phyloP scores from a whole-genome alignment of 768 basidiomycete genomes.

The Boletus subparvulus region DNA sequence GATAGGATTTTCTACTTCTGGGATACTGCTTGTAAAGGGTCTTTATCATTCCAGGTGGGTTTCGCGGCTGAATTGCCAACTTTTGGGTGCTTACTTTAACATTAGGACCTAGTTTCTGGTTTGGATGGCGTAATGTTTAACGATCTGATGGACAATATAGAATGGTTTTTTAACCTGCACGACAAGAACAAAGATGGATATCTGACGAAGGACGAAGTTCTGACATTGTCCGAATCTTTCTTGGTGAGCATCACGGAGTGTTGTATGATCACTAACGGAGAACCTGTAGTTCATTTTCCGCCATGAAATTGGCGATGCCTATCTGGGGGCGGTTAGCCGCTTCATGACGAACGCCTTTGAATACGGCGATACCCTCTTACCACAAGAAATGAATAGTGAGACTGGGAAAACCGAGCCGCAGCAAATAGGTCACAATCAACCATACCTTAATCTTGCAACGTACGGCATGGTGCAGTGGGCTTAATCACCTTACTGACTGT shows the following conservation, averaged over 20 bases:
- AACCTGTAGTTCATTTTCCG: conserved; percentile 91
- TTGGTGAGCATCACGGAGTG: conserved; percentile 48
- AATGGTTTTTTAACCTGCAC: conserved; percentile 97
- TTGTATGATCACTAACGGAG: conserved; percentile 1
- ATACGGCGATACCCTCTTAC: conserved; percentile 91
- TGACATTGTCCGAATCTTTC: conserved; percentile 92
- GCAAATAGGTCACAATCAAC: conserved; percentile 70
- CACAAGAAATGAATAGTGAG: conserved; percentile 35
- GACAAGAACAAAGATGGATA: conserved; percentile 96
- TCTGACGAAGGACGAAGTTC: conserved; percentile 93
- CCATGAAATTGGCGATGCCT: conserved; percentile 93
- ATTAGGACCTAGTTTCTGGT: conserved; percentile 83
- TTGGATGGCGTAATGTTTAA: conserved; percentile 92
- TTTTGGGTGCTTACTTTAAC: conserved; percentile 6
- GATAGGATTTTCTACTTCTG: conserved; percentile 93
- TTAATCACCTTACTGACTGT: conserved; percentile 8
- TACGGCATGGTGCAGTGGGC: conserved; percentile 33
- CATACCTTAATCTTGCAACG: conserved; percentile 92
- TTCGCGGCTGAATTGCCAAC: background rate
- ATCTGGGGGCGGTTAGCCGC: conserved; percentile 91
- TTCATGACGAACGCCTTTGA: conserved; percentile 99
- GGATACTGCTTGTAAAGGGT: conserved; percentile 80
- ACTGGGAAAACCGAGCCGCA: conserved; percentile 44
- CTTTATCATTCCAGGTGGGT: conserved; percentile 83
- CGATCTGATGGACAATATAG: conserved; percentile 97